These are phyloP conservation scores for Salvia rosmarinus DNA, from an alignment of 257 asterid species.

Conservation along the genomic window DNA sequence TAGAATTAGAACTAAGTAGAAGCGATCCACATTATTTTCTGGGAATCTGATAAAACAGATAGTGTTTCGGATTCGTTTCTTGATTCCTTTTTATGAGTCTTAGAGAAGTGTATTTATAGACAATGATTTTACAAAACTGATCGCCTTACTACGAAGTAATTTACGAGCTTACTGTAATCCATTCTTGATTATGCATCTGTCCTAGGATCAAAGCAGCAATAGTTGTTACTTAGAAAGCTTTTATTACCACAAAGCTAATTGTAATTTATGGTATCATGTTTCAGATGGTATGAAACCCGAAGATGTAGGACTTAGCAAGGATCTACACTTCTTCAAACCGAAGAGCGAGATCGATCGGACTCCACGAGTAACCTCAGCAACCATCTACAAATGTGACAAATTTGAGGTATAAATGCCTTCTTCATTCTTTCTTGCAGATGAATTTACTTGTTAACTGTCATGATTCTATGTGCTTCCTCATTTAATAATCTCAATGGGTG, in stretches of 20 bases:
- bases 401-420: constrained; percentile 57
- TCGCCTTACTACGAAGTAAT: background rate
- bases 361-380: constrained; percentile 67
- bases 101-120: background rate
- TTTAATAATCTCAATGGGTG: no score
- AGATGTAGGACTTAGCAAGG: constrained; percentile 68
- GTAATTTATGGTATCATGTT: constrained; percentile 8
- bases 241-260: background rate
- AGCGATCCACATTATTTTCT: background rate
- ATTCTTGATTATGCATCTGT: background rate
- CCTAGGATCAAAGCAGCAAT: background rate
- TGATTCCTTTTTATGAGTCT: background rate
- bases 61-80: background rate
- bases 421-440: background rate
- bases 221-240: background rate
- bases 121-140: background rate
- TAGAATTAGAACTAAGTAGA: background rate
- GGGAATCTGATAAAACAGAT: background rate
- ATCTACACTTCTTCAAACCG: constrained; percentile 65
- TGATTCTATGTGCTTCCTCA: background rate
- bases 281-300: constrained; percentile 69
- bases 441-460: background rate
- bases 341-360: constrained; percentile 43
- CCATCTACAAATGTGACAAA: constrained; percentile 56
- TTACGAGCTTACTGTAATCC: background rate